These are phyloP conservation scores for Wickerhamomyces canadensis DNA, from an alignment of 805 yeast species.

Conservation along the genomic window DNA sequence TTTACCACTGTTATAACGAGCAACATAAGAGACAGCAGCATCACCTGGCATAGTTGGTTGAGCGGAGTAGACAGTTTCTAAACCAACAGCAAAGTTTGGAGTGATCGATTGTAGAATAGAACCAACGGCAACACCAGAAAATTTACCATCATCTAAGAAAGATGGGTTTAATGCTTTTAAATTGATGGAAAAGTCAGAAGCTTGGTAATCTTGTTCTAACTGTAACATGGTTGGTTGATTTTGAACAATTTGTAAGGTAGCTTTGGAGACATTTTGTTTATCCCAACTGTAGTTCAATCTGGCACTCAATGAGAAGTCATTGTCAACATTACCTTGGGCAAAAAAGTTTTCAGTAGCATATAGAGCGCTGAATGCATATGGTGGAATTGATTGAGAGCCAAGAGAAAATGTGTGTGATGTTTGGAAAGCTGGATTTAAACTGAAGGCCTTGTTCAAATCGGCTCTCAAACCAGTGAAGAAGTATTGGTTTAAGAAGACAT, in stretches of 20 bases:
- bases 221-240: slow-evolving; percentile 93
- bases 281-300: slow-evolving; percentile 91
- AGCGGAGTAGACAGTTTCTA: slow-evolving; percentile 85
- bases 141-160: slow-evolving; percentile 55
- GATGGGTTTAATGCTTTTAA: slow-evolving; percentile 90
- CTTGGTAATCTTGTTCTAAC: slow-evolving; percentile 93
- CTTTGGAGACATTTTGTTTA: slow-evolving; percentile 69
- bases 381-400: slow-evolving; percentile 81
- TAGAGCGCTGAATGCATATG: slow-evolving; percentile 86
- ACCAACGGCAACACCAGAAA: slow-evolving; percentile 90
- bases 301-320: slow-evolving; percentile 78
- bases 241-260: slow-evolving; percentile 80
- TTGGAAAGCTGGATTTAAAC: slow-evolving; percentile 93
- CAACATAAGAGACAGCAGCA: slow-evolving; percentile 83
- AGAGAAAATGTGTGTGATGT: slow-evolving; percentile 88
- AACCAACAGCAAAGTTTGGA: slow-evolving; percentile 77
- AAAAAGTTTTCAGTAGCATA: slow-evolving; percentile 82
- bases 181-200: slow-evolving; percentile 81
- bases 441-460: slow-evolving; percentile 87
- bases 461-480: slow-evolving; percentile 95
- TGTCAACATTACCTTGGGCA: slow-evolving; percentile 88
- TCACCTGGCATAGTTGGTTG: slow-evolving; percentile 79
- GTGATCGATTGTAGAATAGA: slow-evolving; percentile 87
- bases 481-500: slow-evolving; percentile 84
- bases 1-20: slow-evolving; percentile 80